phyloP scores from a whole-genome alignment of 2,329 filamentous ascomycete species.

The Monilinia vaccinii-corymbosi region DNA sequence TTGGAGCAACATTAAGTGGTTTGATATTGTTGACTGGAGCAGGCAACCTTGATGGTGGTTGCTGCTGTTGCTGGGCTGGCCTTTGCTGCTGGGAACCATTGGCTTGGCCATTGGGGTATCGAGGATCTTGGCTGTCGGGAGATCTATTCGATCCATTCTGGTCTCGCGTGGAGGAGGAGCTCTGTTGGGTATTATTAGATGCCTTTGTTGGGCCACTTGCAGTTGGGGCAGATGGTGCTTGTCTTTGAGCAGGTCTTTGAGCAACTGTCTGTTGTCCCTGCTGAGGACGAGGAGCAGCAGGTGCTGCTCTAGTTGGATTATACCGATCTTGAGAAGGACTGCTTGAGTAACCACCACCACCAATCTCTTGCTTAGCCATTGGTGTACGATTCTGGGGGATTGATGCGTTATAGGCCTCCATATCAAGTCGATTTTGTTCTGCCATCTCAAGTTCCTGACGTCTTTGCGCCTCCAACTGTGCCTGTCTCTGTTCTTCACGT shows the following conservation, averaged over 20 bases:
- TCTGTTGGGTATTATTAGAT: slow-evolving; percentile 41
- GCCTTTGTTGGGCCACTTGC: slow-evolving; percentile 35
- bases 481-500: slow-evolving; percentile 48
- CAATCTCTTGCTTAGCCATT: slow-evolving; percentile 82
- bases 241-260: slow-evolving; percentile 57
- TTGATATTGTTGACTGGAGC: slow-evolving; percentile 51
- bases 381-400: slow-evolving; percentile 74
- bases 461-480: slow-evolving; percentile 50
- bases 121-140: slow-evolving; percentile 29
- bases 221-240: slow-evolving; percentile 66
- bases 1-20: slow-evolving; percentile 67
- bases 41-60: slow-evolving; percentile 42
- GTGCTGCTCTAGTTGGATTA: slow-evolving; percentile 77
- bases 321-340: slow-evolving; percentile 50
- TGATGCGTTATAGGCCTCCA: slow-evolving; percentile 83
- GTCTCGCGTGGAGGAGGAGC: slow-evolving; percentile 36
- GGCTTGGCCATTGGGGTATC: slow-evolving; percentile 38
- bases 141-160: slow-evolving; percentile 16
- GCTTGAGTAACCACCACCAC: slow-evolving; percentile 56
- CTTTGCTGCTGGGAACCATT: slow-evolving; percentile 32
- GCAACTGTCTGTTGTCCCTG: slow-evolving; percentile 34
- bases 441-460: slow-evolving; percentile 46
- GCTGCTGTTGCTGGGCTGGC: slow-evolving; percentile 39
- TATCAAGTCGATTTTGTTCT: slow-evolving; percentile 63
- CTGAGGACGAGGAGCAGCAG: slow-evolving; percentile 59